Conservation (phyloP, 345 rosid species). For the Turritis glabra region DNA sequence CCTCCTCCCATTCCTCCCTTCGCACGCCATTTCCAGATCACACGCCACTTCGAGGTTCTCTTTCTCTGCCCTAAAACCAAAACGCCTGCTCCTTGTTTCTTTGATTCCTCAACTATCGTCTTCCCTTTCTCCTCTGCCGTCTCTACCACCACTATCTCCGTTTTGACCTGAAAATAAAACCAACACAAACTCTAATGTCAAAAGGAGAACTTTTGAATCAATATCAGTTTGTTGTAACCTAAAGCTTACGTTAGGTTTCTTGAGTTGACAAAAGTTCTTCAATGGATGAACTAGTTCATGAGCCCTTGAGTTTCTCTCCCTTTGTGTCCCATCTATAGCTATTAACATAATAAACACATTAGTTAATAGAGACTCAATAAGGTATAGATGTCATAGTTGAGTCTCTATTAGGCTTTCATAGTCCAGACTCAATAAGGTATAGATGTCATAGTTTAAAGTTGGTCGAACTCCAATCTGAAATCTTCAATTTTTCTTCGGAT, state of each 20-base stretch:
- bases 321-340: constrained; percentile 49
- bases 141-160: constrained; percentile 67
- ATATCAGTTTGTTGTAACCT: neutral
- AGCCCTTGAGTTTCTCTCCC: constrained; percentile 57
- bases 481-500: too few relatives aligned
- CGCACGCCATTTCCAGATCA: constrained; percentile 75
- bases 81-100: constrained; percentile 63
- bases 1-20: constrained; percentile 42
- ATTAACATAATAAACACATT: neutral
- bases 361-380: neutral
- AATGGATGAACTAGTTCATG: constrained; percentile 61
- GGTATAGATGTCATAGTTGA: too few relatives aligned
- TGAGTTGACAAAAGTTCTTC: constrained; percentile 67
- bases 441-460: too few relatives aligned
- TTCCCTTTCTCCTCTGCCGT: constrained; percentile 89
- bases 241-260: constrained; percentile 77
- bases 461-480: too few relatives aligned
- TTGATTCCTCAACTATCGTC: constrained; percentile 83
- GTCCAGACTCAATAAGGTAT: too few relatives aligned
- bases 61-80: constrained; percentile 82
- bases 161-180: constrained; percentile 48
- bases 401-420: too few relatives aligned
- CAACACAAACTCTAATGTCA: neutral
- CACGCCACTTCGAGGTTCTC: constrained; percentile 72
- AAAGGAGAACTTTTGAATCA: neutral